Percentiles rank a stretch among this genome's conserved stretches.
Evolutionary conservation across 2,329 filamentous ascomycete species (phyloP).

Genomic region (Pyricularia grisea): DNA sequence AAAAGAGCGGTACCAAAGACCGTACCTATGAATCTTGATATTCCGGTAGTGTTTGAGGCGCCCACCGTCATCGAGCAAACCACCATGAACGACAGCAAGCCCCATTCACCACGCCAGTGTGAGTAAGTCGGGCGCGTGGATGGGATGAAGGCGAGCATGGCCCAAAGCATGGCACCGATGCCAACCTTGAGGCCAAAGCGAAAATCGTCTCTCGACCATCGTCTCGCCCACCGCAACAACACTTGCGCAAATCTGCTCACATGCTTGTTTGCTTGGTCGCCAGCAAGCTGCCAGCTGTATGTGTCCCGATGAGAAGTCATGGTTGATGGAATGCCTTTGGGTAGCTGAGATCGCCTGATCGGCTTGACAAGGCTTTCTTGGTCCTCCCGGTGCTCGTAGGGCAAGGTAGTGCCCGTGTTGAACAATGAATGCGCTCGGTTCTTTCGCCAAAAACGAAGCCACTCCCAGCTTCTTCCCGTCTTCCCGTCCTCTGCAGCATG

Average conservation of each 20-base stretch:
- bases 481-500: slow-evolving; percentile 52
- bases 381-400: slow-evolving; percentile 29
- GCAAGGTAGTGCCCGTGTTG: slow-evolving; percentile 10
- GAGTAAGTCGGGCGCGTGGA: slow-evolving; percentile 70
- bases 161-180: slow-evolving; percentile 79
- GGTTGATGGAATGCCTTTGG: slow-evolving; percentile 44
- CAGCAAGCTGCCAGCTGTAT: slow-evolving; percentile 43
- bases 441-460: slow-evolving; percentile 67
- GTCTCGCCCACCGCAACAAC: slow-evolving; percentile 34
- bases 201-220: slow-evolving; percentile 46
- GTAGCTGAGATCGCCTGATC: slow-evolving; percentile 43
- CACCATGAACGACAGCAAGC: slow-evolving; percentile 92
- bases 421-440: slow-evolving; percentile 4
- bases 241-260: slow-evolving; percentile 35
- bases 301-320: slow-evolving; percentile 44
- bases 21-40: slow-evolving; percentile 79
- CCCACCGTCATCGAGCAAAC: slow-evolving; percentile 97
- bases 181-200: slow-evolving; percentile 89
- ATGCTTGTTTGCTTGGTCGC: slow-evolving; percentile 33
- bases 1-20: slow-evolving; percentile 70
- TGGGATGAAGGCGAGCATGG: slow-evolving; percentile 77
- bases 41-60: slow-evolving; percentile 86
- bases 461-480: slow-evolving; percentile 76
- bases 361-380: slow-evolving; percentile 31
- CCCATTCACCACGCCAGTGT: slow-evolving; percentile 94